These are phyloP conservation scores for Escallonia herrerae DNA, from an alignment of 129 eudicot genomes.

Conservation along the genomic window DNA sequence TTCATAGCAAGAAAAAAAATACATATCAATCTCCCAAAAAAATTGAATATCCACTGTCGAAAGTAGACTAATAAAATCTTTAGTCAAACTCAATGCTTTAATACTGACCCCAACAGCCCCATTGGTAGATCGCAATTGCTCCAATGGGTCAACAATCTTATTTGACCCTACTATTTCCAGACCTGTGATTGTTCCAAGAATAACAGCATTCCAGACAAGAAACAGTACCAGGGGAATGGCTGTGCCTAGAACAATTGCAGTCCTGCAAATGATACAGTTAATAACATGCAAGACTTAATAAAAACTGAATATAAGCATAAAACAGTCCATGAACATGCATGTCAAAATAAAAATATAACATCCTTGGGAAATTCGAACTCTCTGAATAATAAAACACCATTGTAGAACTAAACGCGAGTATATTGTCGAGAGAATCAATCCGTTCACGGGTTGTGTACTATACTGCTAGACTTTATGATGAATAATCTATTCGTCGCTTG, in stretches of 20 bases:
- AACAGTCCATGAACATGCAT: background rate
- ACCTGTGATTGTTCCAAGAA: constrained; percentile 69
- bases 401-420: no score
- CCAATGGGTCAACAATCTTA: constrained; percentile 61
- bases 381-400: no score
- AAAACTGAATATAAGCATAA: background rate
- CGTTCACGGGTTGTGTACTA: no score
- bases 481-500: no score
- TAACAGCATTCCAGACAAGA: constrained; percentile 90
- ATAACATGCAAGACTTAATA: background rate
- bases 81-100: constrained; percentile 1
- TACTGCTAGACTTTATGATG: no score
- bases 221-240: constrained; percentile 84
- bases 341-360: no score
- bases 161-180: constrained; percentile 37
- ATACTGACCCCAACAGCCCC: constrained; percentile 81
- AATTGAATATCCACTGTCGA: constrained; percentile 1
- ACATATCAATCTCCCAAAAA: constrained; percentile 1
- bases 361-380: no score
- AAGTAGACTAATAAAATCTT: background rate
- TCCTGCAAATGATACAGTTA: constrained; percentile 44
- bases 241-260: constrained; percentile 76
- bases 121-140: constrained; percentile 61
- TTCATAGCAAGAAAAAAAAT: background rate
- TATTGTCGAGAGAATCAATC: no score